Evolutionary conservation across 306 rosid genomes (phyloP).

Genomic region (Oemleria cerasiformis): DNA sequence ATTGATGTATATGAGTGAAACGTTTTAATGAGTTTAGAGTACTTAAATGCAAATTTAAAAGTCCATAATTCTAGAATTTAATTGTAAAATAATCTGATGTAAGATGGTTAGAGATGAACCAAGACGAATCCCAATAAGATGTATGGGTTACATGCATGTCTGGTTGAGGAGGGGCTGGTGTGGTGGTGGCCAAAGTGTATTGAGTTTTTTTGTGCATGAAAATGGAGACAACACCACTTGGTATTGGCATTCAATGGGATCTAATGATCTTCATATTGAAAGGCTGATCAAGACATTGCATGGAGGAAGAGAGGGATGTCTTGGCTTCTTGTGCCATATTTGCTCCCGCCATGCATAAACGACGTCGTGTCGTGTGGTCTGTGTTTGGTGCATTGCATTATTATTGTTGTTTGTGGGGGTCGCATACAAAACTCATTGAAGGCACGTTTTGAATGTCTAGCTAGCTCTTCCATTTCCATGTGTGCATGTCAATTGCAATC

Average conservation of each 20-base stretch:
- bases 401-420: constrained; percentile 32
- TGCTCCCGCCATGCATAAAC: background rate
- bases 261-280: background rate
- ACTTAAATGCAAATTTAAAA: no score
- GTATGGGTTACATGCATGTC: constrained; percentile 3
- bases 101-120: no score
- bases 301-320: constrained; percentile 15
- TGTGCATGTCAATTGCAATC: constrained; percentile 4
- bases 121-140: no score
- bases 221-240: constrained; percentile 15
- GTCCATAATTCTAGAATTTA: no score
- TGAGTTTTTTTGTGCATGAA: background rate
- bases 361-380: no score
- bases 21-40: no score
- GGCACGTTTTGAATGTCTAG: constrained; percentile 14
- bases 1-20: no score
- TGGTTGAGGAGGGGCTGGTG: background rate
- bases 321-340: constrained; percentile 30
- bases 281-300: background rate
- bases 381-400: constrained; percentile 9
- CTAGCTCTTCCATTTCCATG: background rate
- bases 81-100: no score
- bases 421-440: background rate
- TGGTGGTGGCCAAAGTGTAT: constrained; percentile 2
- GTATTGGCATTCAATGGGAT: constrained; percentile 5